Percentiles rank a stretch among this genome's conserved stretches.
Evolutionary conservation across 192 early-diverging fungal species (phyloP).

Genomic region (Thamnidium elegans): DNA sequence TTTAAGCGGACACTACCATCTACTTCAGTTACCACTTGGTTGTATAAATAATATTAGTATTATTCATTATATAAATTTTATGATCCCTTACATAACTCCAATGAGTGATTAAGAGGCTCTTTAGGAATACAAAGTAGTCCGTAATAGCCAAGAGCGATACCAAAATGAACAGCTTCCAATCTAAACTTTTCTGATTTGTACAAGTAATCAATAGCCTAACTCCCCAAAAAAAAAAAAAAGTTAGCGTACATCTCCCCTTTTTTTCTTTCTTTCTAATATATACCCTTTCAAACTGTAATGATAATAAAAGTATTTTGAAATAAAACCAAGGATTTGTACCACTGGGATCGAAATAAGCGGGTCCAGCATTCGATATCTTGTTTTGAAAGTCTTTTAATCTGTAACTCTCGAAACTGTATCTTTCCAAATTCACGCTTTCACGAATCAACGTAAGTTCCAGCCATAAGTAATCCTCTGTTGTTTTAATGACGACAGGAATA

Average conservation of each 20-base stretch:
- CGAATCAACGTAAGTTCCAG: slow-evolving; percentile 62
- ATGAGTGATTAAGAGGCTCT: slow-evolving; percentile 43
- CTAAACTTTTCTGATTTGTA: slow-evolving; percentile 57
- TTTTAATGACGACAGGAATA: slow-evolving; percentile 60
- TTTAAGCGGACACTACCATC: slow-evolving; percentile 37
- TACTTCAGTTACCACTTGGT: slow-evolving; percentile 10
- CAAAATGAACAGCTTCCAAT: slow-evolving; percentile 90
- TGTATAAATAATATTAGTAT: not conserved
- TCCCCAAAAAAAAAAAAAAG: slow-evolving; percentile 1
- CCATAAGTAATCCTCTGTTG: slow-evolving; percentile 95
- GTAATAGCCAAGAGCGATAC: slow-evolving; percentile 75
- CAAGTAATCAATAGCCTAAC: slow-evolving; percentile 65
- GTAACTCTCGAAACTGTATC: slow-evolving; percentile 53
- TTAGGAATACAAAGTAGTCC: slow-evolving; percentile 76
- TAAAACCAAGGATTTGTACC: slow-evolving; percentile 74
- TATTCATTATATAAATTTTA: not conserved
- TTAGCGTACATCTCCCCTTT: not conserved
- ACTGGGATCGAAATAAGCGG: slow-evolving; percentile 70
- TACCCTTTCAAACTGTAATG: slow-evolving; percentile 82
- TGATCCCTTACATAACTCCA: slow-evolving; percentile 31
- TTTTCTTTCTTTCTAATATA: not conserved
- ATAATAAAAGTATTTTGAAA: slow-evolving; percentile 79
- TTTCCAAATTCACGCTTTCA: slow-evolving; percentile 48
- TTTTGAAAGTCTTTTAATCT: slow-evolving; percentile 67
- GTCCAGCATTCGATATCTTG: slow-evolving; percentile 66